phyloP scores from a whole-genome alignment of 352 stramenopile genomes.

The Phytophthora cajani region DNA sequence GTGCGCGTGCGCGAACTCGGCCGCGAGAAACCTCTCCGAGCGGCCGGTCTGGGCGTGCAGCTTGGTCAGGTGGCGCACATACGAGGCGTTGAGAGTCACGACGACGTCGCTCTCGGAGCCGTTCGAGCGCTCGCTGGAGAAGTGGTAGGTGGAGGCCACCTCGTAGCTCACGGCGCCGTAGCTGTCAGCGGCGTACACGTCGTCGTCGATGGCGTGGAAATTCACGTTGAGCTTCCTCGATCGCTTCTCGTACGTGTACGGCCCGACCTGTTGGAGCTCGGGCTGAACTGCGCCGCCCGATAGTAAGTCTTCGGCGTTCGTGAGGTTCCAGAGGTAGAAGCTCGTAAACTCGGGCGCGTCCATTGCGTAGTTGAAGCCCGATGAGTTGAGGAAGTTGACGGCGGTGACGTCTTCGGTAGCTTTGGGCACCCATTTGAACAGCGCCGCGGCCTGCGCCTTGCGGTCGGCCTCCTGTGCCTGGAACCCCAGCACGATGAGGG shows the following conservation, averaged over 20 bases:
- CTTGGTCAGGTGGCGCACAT: conserved; percentile 61
- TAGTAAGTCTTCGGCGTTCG: conserved; percentile 56
- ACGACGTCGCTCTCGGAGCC: conserved; percentile 60
- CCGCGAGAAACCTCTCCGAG: conserved; percentile 65
- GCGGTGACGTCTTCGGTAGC: conserved; percentile 1
- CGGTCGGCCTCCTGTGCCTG: conserved; percentile 20
- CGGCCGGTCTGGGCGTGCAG: conserved; percentile 41
- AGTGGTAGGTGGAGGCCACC: conserved; percentile 50
- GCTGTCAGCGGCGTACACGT: conserved; percentile 9
- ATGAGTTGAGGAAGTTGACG: conserved; percentile 32
- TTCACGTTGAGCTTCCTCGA: conserved; percentile 64
- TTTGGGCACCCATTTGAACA: conserved; percentile 35
- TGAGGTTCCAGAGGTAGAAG: conserved; percentile 82
- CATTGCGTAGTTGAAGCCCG: conserved; percentile 51
- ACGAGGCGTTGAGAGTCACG: conserved; percentile 67
- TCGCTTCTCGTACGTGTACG: conserved; percentile 74
- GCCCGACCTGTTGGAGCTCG: conserved; percentile 56
- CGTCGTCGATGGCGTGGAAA: conserved; percentile 37
- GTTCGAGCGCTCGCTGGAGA: conserved; percentile 63
- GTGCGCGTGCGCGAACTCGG: conserved; percentile 66
- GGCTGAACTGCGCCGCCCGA: conserved; percentile 22
- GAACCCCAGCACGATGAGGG: conserved; percentile 36
- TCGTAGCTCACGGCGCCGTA: conserved; percentile 63
- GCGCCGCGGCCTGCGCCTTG: conserved; percentile 3
- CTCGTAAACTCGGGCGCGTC: conserved; percentile 59